Conservation (phyloP, 2,329 filamentous ascomycete species). For the Thielaviopsis populi region DNA sequence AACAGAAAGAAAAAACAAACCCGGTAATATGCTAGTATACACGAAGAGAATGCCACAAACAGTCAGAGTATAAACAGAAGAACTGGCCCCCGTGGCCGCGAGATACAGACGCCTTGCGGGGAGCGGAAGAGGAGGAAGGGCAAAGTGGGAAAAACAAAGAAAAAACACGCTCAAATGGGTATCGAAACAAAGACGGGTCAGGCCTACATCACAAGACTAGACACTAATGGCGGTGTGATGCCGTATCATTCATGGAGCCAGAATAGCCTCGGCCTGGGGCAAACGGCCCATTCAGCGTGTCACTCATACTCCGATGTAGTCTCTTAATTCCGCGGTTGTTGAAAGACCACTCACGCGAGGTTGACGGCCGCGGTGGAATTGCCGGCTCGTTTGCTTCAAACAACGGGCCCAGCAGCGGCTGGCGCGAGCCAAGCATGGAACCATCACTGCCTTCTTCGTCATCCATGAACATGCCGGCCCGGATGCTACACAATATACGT, state of each 20-base stretch:
- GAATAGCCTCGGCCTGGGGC: slow-evolving; percentile 15
- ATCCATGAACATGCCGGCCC: slow-evolving; percentile 40
- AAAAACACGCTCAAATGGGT: slow-evolving; percentile 3
- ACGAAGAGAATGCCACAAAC: too few relatives aligned
- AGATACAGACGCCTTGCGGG: too few relatives aligned
- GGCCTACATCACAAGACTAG: neutral
- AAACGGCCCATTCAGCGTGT: slow-evolving; percentile 29
- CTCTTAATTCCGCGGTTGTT: slow-evolving; percentile 14
- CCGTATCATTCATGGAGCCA: neutral
- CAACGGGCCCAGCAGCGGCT: slow-evolving; percentile 11
- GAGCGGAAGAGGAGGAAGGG: neutral
- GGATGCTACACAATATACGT: slow-evolving; percentile 35
- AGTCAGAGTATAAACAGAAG: too few relatives aligned
- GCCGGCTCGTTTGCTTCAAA: slow-evolving; percentile 7
- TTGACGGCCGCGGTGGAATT: slow-evolving; percentile 7
- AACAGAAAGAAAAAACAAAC: neutral
- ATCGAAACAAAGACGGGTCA: neutral
- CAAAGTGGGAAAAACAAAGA: slow-evolving; percentile 8
- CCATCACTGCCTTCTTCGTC: slow-evolving; percentile 27
- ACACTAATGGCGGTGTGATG: neutral
- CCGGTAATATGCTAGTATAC: too few relatives aligned
- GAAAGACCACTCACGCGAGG: slow-evolving; percentile 8
- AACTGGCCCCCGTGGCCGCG: too few relatives aligned
- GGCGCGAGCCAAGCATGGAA: slow-evolving; percentile 10
- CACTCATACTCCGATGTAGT: slow-evolving; percentile 29